A percentile compares a stretch with the other conserved stretches of the same genome.
These are phyloP conservation scores for Cryptococcus sp. DNA, from an alignment of 1,284 basidiomycete species.

Conservation along the genomic window DNA sequence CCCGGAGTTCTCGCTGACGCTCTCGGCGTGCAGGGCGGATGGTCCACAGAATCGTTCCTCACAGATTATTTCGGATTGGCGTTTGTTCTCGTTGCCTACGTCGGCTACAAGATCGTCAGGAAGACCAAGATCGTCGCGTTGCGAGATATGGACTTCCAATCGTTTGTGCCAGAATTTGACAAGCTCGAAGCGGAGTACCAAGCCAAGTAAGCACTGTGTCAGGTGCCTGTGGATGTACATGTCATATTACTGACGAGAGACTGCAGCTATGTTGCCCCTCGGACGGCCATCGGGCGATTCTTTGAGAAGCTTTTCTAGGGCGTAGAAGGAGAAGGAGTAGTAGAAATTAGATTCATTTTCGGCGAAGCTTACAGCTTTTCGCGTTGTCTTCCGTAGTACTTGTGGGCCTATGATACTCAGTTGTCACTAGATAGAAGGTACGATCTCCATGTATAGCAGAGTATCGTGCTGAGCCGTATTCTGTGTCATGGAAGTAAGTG, in stretches of 20 bases:
- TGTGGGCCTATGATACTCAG: no score
- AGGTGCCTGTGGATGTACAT: background rate
- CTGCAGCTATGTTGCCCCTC: constrained; percentile 1
- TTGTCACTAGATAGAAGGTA: no score
- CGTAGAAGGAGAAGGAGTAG: background rate
- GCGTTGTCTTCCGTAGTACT: no score
- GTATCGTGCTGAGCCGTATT: no score
- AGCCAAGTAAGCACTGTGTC: constrained; percentile 1
- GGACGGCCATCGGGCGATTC: constrained; percentile 4
- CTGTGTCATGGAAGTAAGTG: no score
- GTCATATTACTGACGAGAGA: background rate
- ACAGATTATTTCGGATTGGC: constrained; percentile 23
- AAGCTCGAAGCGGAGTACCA: constrained; percentile 13
- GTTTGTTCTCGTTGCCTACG: constrained; percentile 26
- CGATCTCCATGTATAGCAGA: no score
- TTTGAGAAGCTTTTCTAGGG: constrained; percentile 7
- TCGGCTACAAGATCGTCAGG: constrained; percentile 18
- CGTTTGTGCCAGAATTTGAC: constrained; percentile 16
- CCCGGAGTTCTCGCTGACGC: background rate
- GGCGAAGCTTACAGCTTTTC: no score
- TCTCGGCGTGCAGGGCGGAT: constrained; percentile 7
- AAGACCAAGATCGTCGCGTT: constrained; percentile 10
- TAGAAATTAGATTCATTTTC: no score
- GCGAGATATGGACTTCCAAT: constrained; percentile 17
- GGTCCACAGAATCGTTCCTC: constrained; percentile 14